Base-by-base conservation (phyloP, 2,329 filamentous ascomycete species). In the Neofusicoccum ribis region DNA sequence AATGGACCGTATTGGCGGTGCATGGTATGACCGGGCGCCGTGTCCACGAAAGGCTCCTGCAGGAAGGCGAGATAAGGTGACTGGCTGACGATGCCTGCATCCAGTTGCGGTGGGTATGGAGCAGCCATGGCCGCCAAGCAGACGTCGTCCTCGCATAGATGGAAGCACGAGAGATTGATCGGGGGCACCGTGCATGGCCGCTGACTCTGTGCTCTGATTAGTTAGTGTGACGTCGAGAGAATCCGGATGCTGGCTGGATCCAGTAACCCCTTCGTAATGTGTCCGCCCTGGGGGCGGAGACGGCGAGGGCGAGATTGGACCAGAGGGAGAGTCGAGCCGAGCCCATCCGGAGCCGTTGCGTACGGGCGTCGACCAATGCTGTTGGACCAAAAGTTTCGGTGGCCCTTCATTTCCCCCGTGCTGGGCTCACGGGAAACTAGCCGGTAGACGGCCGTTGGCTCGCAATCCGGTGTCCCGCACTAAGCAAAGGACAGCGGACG, bases 31-130 rank as follows among this genome's bases (percentile, higher is more conserved):
- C 72, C 41, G 72, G 72, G 75, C 70, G 70, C 74, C 69, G 69
- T 72, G 64, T 69, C 73, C 70, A 70, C 69, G 68, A 72, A 70
- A 67, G 71, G 70, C 69, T 69, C 72, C 72, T 79, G 79, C 79
- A 81, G 76, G 69, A 71, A 69, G 67, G 67, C 70, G 68, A 73
- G 80, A 81, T 81, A 82, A 81, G 79, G 77, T 82, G 79, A 82
- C 80, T 82, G 80, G 79, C 69, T 69, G 70, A 72, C 69, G 72
- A 76, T 76, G 74, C 69, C 70, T 75, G 70, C 65, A 71, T 66
- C 70, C 70, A 65, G 69, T 68, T 66, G 66, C 67, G 59, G 71
- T 71, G 67, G 72, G 72, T 65, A 70, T 69, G 71, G 63, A 49
- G 34, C 23, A 43, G 41, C 58, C 43, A 41, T 37, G 23, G 49